These are phyloP conservation scores for Planoprotostelium fungivorum DNA, from an alignment of 78 protist species.

Conservation along the genomic window DNA sequence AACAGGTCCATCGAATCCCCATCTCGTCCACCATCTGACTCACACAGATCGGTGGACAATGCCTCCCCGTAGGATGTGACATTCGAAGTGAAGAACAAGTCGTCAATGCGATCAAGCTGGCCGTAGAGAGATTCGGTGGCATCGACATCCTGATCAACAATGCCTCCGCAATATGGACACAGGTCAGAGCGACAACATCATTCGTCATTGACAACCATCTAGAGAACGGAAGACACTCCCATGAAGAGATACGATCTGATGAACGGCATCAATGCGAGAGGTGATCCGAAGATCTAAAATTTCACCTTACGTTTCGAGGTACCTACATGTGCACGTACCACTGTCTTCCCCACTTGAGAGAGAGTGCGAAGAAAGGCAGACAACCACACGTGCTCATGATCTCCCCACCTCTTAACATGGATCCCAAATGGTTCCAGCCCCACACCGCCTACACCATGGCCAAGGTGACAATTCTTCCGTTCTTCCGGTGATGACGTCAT, in stretches of 20 bases:
- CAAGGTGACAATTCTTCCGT: constrained; percentile 12
- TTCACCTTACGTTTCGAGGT: constrained; percentile 3
- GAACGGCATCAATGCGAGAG: constrained; percentile 75
- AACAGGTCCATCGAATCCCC: constrained; percentile 24
- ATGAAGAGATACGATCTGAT: constrained; percentile 72
- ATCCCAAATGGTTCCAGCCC: constrained; percentile 67
- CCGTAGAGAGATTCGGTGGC: constrained; percentile 75
- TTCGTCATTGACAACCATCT: too few species aligned
- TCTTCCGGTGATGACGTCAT: neutral
- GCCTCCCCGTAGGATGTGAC: constrained; percentile 51
- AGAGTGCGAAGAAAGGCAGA: constrained; percentile 6
- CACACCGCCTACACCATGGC: constrained; percentile 85
- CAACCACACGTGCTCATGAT: constrained; percentile 65
- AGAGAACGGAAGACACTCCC: constrained; percentile 66
- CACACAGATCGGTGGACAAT: constrained; percentile 31
- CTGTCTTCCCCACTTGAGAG: constrained; percentile 68
- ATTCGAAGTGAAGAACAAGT: constrained; percentile 67
- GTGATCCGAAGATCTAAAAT: neutral
- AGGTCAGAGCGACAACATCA: too few species aligned
- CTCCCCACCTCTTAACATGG: constrained; percentile 80
- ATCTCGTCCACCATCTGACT: neutral
- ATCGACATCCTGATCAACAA: constrained; percentile 84
- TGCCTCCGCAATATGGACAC: constrained; percentile 77
- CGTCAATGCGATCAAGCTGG: constrained; percentile 61
- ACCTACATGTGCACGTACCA: constrained; percentile 64